These are phyloP conservation scores for Zymoseptoria pseudotritici DNA, from an alignment of 2,329 filamentous ascomycete species.

Conservation along the genomic window DNA sequence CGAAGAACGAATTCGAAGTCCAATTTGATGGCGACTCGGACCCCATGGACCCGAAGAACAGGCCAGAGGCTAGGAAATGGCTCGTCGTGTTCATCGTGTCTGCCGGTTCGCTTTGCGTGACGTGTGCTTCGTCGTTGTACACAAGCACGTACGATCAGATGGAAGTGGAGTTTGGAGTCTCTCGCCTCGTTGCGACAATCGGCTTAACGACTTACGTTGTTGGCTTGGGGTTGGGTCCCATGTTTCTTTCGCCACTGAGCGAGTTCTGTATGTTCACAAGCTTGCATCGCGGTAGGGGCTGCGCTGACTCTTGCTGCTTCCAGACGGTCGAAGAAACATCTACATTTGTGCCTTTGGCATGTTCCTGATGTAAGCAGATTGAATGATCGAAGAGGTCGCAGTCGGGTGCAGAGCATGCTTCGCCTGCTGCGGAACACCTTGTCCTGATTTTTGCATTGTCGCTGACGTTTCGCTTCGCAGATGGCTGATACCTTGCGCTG, in stretches of 20 bases:
- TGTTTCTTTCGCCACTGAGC: constrained; percentile 55
- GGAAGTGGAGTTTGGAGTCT: constrained; percentile 63
- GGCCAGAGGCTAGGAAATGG: constrained; percentile 65
- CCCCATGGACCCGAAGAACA: constrained; percentile 65
- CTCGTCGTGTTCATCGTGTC: constrained; percentile 67
- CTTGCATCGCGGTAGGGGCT: background rate
- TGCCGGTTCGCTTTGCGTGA: constrained; percentile 70
- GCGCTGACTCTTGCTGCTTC: background rate
- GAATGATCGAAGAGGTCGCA: constrained; percentile 41
- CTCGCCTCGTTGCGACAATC: constrained; percentile 65
- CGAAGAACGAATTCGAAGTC: constrained; percentile 56
- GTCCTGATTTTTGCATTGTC: background rate
- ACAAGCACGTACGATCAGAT: constrained; percentile 63
- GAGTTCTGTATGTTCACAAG: constrained; percentile 49
- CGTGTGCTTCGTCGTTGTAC: constrained; percentile 69
- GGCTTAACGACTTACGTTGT: constrained; percentile 73
- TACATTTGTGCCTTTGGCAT: constrained; percentile 59
- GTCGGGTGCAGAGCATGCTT: background rate
- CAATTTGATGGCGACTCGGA: constrained; percentile 68
- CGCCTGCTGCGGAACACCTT: background rate
- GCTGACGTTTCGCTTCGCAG: background rate
- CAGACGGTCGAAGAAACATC: constrained; percentile 52
- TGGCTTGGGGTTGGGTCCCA: constrained; percentile 56
- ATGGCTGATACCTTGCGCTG: constrained; percentile 53
- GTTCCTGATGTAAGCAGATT: constrained; percentile 57